Conservation (phyloP, 1,284 basidiomycete genomes). For the Earliella scabrosa region DNA sequence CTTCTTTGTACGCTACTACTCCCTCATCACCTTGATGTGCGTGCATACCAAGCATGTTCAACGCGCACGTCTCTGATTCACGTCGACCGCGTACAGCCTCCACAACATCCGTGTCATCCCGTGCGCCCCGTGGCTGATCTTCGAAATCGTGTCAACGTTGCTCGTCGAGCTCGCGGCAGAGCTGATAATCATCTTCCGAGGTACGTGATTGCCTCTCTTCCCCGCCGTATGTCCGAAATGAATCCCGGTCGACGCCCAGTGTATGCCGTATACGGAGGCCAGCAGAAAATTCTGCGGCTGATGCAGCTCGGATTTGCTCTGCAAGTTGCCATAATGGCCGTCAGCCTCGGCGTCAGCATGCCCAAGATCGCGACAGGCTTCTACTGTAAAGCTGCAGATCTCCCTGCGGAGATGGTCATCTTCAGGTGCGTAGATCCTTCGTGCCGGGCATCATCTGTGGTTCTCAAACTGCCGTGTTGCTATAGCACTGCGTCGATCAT, state of each 20-base stretch:
- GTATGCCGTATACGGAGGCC: constrained; percentile 36
- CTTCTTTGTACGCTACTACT: constrained; percentile 33
- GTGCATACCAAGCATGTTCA: constrained; percentile 14
- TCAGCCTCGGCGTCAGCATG: constrained; percentile 32
- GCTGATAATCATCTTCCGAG: constrained; percentile 37
- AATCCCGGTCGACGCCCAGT: constrained; percentile 22
- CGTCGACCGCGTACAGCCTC: constrained; percentile 19
- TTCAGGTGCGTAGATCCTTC: constrained; percentile 32
- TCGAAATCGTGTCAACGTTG: constrained; percentile 36
- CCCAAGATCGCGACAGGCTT: constrained; percentile 31
- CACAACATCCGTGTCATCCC: constrained; percentile 24
- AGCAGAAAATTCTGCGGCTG: constrained; percentile 19
- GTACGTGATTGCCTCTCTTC: constrained; percentile 22
- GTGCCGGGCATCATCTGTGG: background rate
- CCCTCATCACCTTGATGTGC: constrained; percentile 31
- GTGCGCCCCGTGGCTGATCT: constrained; percentile 36
- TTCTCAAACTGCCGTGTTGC: background rate
- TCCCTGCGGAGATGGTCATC: constrained; percentile 32
- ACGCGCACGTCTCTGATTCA: background rate
- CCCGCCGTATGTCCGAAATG: background rate
- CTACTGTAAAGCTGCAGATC: constrained; percentile 28
- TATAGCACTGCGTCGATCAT: constrained; percentile 38
- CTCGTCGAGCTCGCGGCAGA: constrained; percentile 35
- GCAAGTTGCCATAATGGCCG: constrained; percentile 32
- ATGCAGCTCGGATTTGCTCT: constrained; percentile 30